Evolutionary conservation across 129 eudicot species (phyloP).

Genomic region (Flaveria linearis): DNA sequence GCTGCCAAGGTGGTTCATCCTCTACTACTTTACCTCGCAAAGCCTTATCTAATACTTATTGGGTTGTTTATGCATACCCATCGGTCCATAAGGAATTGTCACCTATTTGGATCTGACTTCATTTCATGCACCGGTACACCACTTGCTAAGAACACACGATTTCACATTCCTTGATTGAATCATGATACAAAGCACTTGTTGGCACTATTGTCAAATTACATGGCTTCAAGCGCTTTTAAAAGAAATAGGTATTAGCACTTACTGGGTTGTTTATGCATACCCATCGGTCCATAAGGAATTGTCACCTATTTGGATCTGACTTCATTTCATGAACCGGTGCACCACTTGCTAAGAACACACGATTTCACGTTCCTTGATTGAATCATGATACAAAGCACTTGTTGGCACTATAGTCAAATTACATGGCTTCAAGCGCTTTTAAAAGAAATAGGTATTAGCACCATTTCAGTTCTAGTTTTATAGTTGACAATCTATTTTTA

Average conservation of each 20-base stretch:
- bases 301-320: neutral
- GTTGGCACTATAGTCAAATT: neutral
- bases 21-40: neutral
- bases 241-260: neutral
- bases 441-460: neutral
- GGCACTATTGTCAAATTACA: neutral
- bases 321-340: neutral
- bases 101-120: neutral
- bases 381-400: neutral
- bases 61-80: neutral
- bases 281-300: neutral
- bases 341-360: neutral
- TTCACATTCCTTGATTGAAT: neutral
- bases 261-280: neutral
- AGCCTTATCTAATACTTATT: neutral
- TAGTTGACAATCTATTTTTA: neutral
- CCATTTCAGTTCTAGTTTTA: neutral
- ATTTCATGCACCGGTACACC: neutral
- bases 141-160: neutral
- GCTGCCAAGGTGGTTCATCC: neutral
- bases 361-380: neutral
- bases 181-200: no score
- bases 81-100: neutral
- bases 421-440: neutral
- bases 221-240: neutral